A percentile compares a stretch with the other conserved stretches of the same genome.
Conservation (phyloP, 2,329 filamentous ascomycete genomes). For the Ambrosiella xylebori region DNA sequence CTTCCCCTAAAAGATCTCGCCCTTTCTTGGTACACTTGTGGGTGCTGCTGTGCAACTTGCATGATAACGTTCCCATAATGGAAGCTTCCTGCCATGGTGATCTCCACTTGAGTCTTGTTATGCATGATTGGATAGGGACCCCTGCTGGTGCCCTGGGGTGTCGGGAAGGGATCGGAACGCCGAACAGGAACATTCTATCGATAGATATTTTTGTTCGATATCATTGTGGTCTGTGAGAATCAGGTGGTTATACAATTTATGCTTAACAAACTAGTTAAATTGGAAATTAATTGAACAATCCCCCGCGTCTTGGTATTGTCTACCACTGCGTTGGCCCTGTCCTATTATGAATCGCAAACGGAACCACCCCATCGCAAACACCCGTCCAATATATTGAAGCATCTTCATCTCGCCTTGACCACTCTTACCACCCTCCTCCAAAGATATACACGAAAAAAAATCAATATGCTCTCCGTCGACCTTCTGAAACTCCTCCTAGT, state of each 20-base stretch:
- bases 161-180: background rate
- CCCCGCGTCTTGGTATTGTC: too few relatives aligned
- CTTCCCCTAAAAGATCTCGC: background rate
- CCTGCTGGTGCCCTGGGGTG: background rate
- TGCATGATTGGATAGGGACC: background rate
- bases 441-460: background rate
- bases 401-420: background rate
- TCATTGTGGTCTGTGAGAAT: background rate
- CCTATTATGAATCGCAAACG: background rate
- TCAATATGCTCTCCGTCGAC: background rate
- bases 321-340: too few relatives aligned
- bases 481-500: conserved; percentile 24
- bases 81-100: background rate
- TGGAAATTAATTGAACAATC: background rate
- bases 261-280: background rate
- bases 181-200: background rate
- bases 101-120: background rate
- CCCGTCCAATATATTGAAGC: background rate
- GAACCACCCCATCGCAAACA: background rate
- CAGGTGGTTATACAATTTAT: background rate
- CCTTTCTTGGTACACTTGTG: background rate
- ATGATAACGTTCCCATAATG: background rate
- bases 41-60: background rate
- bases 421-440: background rate
- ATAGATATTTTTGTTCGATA: background rate